A percentile compares a stretch with the other conserved stretches of the same genome.
Evolutionary conservation across 495 filamentous ascomycete species (phyloP).

Genomic region (Beverwykella pulmonaria): DNA sequence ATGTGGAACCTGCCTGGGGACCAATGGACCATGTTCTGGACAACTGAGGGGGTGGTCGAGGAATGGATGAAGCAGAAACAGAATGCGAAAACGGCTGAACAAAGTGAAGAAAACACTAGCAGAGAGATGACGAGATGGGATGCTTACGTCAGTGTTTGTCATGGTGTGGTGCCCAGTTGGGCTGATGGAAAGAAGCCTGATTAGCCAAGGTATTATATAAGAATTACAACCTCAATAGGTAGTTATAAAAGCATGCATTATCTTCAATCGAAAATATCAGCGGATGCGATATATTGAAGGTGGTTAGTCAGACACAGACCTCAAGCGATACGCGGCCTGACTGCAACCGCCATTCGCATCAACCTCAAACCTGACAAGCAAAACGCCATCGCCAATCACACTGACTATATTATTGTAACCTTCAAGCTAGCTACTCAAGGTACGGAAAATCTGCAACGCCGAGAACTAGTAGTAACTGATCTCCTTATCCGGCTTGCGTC

Average conservation of each 20-base stretch:
- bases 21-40: conserved; percentile 99
- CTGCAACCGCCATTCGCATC: no score
- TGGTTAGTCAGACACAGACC: no score
- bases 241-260: background rate
- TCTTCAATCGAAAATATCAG: no score
- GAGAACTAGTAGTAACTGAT: background rate
- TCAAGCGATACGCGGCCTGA: no score
- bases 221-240: background rate
- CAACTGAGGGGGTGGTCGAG: conserved; percentile 62
- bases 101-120: conserved; percentile 44
- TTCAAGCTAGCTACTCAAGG: background rate
- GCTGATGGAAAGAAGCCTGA: conserved; percentile 63
- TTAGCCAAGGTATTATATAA: conserved; percentile 1
- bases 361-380: no score
- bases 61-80: conserved; percentile 17
- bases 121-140: conserved; percentile 58
- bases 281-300: no score
- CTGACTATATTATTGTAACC: no score
- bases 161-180: conserved; percentile 79
- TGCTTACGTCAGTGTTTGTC: conserved; percentile 85
- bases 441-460: background rate
- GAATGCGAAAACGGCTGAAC: conserved; percentile 34
- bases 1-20: conserved; percentile 75
- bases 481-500: background rate
- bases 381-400: no score